A percentile compares a stretch with the other conserved stretches of the same genome.
Conservation (phyloP, 1,139 yeast species). For the Yamadazyma blattariae region DNA sequence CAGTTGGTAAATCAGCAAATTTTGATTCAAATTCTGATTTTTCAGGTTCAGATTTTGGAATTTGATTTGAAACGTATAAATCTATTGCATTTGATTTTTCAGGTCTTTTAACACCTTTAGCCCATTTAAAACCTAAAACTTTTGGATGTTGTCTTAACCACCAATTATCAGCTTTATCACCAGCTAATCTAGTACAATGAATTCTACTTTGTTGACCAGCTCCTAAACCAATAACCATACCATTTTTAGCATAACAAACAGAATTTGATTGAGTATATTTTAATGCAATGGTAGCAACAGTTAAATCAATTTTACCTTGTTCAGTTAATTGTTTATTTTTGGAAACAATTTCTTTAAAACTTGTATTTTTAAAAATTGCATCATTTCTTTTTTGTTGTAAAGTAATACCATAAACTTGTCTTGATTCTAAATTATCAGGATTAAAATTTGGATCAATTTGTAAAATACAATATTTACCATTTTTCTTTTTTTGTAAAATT, state of each 20-base stretch:
- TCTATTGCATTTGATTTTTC: conserved; percentile 98
- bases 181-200: conserved; percentile 98
- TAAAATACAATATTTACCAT: conserved; percentile 93
- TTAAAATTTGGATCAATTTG: conserved; percentile 93
- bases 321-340: conserved; percentile 82
- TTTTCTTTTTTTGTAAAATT: conserved; percentile 86
- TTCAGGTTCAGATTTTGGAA: conserved; percentile 91
- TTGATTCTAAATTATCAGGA: conserved; percentile 79
- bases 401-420: conserved; percentile 95
- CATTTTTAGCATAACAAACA: conserved; percentile 96
- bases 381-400: conserved; percentile 97
- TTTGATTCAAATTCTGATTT: conserved; percentile 87
- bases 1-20: conserved; percentile 78
- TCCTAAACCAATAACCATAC: conserved; percentile 98
- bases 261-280: conserved; percentile 98
- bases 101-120: conserved; percentile 97
- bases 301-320: conserved; percentile 88
- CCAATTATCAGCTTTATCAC: conserved; percentile 99
- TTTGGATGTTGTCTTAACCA: conserved; percentile 98
- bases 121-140: conserved; percentile 93
- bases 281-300: conserved; percentile 95
- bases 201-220: conserved; percentile 99
- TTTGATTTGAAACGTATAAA: conserved; percentile 84
- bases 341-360: conserved; percentile 91
- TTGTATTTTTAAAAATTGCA: conserved; percentile 82